A percentile compares a stretch with the other conserved stretches of the same genome.
Evolutionary conservation across 345 rosid genomes (phyloP).

Genomic region (Arabis hirsuta): DNA sequence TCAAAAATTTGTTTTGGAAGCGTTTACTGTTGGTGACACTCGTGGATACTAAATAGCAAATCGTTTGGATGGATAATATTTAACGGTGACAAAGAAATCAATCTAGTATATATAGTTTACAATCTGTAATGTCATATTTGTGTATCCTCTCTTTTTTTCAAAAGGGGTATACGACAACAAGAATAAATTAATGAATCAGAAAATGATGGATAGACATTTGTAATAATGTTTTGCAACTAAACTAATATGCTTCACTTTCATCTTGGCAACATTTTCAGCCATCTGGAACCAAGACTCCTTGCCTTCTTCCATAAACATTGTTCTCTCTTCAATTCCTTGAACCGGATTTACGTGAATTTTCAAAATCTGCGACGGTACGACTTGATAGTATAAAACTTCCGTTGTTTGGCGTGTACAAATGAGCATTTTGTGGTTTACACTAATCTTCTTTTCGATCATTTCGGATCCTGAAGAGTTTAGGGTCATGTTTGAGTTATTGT

Average conservation of each 20-base stretch:
- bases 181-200: constrained; percentile 27
- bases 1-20: no score
- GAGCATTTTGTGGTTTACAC: constrained; percentile 69
- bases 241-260: constrained; percentile 28
- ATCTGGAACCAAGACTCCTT: constrained; percentile 37
- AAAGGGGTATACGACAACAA: constrained; percentile 4
- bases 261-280: constrained; percentile 39
- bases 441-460: constrained; percentile 58
- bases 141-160: constrained; percentile 7
- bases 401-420: constrained; percentile 76
- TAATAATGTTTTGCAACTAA: constrained; percentile 41
- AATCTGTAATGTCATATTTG: neutral
- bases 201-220: constrained; percentile 30
- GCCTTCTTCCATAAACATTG: constrained; percentile 21
- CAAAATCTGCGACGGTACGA: constrained; percentile 73
- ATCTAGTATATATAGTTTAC: constrained; percentile 11
- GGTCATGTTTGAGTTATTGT: constrained; percentile 41
- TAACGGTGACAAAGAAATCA: neutral
- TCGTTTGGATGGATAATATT: neutral
- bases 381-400: constrained; percentile 69
- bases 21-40: no score
- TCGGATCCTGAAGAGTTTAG: constrained; percentile 56
- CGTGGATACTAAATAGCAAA: no score
- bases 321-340: constrained; percentile 33
- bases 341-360: constrained; percentile 61